Evolutionary conservation across 352 stramenopile species (phyloP).

Genomic region (Phytophthora ohioensis): DNA sequence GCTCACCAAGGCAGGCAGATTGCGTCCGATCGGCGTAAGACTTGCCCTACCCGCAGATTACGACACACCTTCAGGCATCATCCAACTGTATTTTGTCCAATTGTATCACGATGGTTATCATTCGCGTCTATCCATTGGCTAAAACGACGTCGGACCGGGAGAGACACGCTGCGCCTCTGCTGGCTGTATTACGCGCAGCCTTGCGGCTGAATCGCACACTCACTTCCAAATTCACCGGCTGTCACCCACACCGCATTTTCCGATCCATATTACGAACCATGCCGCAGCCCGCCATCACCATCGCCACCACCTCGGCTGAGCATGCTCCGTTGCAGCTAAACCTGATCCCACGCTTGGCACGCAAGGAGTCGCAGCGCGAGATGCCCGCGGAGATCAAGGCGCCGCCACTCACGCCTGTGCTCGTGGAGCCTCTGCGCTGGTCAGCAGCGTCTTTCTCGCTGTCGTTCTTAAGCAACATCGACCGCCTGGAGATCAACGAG

Average conservation of each 20-base stretch:
- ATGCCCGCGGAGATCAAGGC: constrained; percentile 35
- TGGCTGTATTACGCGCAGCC: constrained; percentile 23
- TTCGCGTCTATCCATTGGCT: background rate
- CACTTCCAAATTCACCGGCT: constrained; percentile 30
- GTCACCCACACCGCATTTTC: background rate
- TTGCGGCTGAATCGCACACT: constrained; percentile 1
- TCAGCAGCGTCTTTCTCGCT: constrained; percentile 42
- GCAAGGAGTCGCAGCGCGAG: constrained; percentile 38
- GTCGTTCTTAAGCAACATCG: constrained; percentile 62
- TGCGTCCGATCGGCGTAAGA: too few relatives aligned
- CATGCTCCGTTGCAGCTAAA: constrained; percentile 39
- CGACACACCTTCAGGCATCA: background rate
- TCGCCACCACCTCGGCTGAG: constrained; percentile 2
- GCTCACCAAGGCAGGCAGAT: background rate
- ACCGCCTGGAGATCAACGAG: constrained; percentile 61
- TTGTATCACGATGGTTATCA: background rate
- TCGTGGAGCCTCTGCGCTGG: constrained; percentile 51
- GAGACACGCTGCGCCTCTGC: constrained; percentile 27
- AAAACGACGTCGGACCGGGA: constrained; percentile 24
- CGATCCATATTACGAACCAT: constrained; percentile 20
- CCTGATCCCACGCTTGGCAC: constrained; percentile 37
- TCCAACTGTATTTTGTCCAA: constrained; percentile 5
- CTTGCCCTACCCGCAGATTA: constrained; percentile 18
- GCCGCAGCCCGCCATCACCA: constrained; percentile 20
- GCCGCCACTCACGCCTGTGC: constrained; percentile 47